Evolutionary conservation across 139 green algal species (phyloP).

Genomic region (Micractinium conductrix): DNA sequence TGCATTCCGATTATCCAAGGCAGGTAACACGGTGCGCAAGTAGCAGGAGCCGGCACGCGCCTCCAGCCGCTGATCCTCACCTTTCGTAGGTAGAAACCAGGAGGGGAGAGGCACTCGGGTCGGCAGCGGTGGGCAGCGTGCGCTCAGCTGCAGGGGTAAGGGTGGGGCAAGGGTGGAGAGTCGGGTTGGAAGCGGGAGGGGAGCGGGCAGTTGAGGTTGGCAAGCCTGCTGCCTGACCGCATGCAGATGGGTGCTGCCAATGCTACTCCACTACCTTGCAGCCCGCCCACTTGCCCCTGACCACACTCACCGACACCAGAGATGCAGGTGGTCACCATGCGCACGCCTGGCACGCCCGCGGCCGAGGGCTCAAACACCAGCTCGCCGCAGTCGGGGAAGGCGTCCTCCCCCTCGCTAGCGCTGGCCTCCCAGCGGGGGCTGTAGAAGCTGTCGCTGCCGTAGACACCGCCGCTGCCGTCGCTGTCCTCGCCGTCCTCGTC

Average conservation of each 20-base stretch:
- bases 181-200: neutral
- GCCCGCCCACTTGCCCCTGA: neutral
- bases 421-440: neutral
- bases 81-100: constrained; percentile 8
- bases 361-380: neutral
- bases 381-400: neutral
- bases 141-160: neutral
- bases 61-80: too few relatives aligned
- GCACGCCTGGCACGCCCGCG: neutral
- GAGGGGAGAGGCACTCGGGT: neutral
- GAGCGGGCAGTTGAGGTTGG: neutral
- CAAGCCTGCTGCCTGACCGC: too few relatives aligned
- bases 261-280: neutral
- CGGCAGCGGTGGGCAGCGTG: neutral
- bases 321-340: neutral
- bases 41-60: too few relatives aligned
- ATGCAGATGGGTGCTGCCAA: neutral
- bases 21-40: too few relatives aligned
- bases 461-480: neutral
- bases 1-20: too few relatives aligned
- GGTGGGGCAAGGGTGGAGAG: neutral
- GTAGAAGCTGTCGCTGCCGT: neutral
- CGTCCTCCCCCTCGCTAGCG: neutral
- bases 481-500: neutral
- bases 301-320: neutral